Evolutionary conservation across 169 alveolate genomes (phyloP).

Genomic region (Cryptosporidium muris): DNA sequence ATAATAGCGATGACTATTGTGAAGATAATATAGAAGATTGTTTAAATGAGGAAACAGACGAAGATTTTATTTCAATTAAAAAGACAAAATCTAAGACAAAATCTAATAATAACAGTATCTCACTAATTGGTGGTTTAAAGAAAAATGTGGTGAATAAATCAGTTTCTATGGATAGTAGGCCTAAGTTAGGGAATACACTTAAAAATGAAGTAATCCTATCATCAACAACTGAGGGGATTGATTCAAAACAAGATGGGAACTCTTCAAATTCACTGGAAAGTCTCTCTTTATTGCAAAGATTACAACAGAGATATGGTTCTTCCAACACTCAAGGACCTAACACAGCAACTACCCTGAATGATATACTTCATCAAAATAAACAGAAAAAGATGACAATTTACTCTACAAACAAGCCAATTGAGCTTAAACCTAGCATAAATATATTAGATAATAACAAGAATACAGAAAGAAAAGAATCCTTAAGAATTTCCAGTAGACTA

Average conservation of each 20-base stretch:
- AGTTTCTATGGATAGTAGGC: not conserved
- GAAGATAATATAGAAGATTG: not conserved
- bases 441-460: not conserved
- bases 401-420: not conserved
- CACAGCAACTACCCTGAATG: not conserved
- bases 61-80: not conserved
- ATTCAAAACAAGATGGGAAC: not conserved
- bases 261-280: conserved; percentile 33
- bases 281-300: conserved; percentile 43
- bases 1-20: not conserved
- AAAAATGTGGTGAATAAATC: not conserved
- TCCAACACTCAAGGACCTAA: not conserved
- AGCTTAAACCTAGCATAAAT: not conserved
- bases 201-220: not conserved
- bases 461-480: not conserved
- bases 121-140: not conserved
- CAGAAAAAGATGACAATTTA: conserved; percentile 40
- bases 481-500: not conserved
- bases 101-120: not conserved
- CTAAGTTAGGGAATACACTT: not conserved
- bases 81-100: not conserved
- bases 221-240: conserved; percentile 2
- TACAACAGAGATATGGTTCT: conserved; percentile 29
- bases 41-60: not conserved
- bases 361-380: not conserved